These are phyloP conservation scores for Fraxinus velutina DNA, from an alignment of 305 asterid species.

Conservation along the genomic window DNA sequence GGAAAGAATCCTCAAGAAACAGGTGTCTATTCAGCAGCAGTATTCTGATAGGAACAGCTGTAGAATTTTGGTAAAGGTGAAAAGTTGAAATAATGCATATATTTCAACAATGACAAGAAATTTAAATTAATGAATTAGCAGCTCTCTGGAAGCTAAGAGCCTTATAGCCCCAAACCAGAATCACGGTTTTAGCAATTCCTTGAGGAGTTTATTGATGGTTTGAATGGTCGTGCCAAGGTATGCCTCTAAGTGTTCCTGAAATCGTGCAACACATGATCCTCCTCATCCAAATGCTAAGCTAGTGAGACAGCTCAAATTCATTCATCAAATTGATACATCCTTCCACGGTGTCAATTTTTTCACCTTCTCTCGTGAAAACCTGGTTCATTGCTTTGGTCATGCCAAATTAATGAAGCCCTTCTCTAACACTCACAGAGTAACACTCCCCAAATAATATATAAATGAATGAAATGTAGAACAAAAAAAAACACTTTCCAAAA, in stretches of 20 bases:
- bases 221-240: background rate
- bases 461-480: background rate
- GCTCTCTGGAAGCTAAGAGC: background rate
- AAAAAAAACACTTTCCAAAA: background rate
- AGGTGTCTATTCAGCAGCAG: background rate
- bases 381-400: background rate
- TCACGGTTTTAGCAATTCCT: background rate
- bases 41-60: background rate
- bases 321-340: background rate
- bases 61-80: background rate
- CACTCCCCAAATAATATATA: background rate
- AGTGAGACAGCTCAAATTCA: background rate
- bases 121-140: background rate
- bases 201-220: background rate
- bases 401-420: background rate
- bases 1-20: slow-evolving; percentile 16
- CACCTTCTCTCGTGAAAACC: background rate
- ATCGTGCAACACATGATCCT: background rate
- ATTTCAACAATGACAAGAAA: background rate
- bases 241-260: background rate
- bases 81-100: background rate
- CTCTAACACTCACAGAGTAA: background rate
- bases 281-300: background rate
- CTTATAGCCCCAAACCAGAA: background rate
- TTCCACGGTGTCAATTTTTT: background rate